Evolutionary conservation across 2,329 filamentous ascomycete genomes (phyloP).

Genomic region (Aureobasidium pullulans): DNA sequence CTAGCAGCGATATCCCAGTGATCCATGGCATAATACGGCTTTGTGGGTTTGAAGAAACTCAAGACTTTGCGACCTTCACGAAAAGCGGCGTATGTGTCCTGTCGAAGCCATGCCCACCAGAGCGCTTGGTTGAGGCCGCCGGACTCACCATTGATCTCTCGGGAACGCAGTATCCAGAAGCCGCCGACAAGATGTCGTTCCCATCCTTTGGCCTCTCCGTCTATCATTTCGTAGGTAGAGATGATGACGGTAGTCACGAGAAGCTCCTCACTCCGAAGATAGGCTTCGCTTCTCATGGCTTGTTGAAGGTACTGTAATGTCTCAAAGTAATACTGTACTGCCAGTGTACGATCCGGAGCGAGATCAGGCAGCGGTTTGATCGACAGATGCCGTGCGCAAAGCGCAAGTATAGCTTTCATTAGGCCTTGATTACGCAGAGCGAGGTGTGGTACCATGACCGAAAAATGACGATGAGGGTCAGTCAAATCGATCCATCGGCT

Average conservation of each 20-base stretch:
- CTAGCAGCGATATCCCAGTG: constrained; percentile 46
- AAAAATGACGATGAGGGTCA: constrained; percentile 32
- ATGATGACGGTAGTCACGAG: constrained; percentile 52
- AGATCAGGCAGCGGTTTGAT: constrained; percentile 24
- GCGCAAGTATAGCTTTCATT: constrained; percentile 49
- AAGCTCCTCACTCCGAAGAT: constrained; percentile 49
- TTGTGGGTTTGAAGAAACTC: constrained; percentile 49
- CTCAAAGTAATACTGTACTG: constrained; percentile 50
- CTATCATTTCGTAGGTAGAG: constrained; percentile 58
- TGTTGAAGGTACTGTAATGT: constrained; percentile 52
- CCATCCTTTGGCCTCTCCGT: constrained; percentile 47
- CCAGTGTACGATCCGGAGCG: constrained; percentile 21
- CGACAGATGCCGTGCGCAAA: constrained; percentile 44
- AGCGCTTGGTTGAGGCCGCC: constrained; percentile 48
- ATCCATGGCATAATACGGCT: constrained; percentile 38
- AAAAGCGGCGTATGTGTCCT: constrained; percentile 57
- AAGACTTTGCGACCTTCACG: constrained; percentile 47
- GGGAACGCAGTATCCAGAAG: constrained; percentile 55
- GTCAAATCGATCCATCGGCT: constrained; percentile 35
- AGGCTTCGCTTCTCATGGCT: constrained; percentile 48
- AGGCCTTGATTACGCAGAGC: constrained; percentile 46
- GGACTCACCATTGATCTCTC: constrained; percentile 51
- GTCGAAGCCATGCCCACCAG: constrained; percentile 58
- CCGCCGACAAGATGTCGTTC: constrained; percentile 54
- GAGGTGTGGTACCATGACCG: constrained; percentile 26